Conservation (phyloP, 345 rosid species). For the Acer yangbiense region DNA sequence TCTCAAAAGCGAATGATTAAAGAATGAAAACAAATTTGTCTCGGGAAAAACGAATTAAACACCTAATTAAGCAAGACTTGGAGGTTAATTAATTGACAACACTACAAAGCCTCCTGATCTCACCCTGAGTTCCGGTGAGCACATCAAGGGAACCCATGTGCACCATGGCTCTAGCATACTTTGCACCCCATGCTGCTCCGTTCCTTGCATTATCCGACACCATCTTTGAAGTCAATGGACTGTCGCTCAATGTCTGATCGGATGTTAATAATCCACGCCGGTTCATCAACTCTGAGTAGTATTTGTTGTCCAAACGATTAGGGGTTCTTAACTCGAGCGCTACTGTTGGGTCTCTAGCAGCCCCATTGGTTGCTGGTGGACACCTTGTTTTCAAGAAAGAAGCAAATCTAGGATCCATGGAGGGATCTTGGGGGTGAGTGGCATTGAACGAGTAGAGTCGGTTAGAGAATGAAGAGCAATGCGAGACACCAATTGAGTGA, state of each 20-base stretch:
- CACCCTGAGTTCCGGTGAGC: slow-evolving; percentile 35
- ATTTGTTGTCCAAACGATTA: slow-evolving; percentile 34
- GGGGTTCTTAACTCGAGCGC: slow-evolving; percentile 30
- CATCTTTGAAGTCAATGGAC: slow-evolving; percentile 23
- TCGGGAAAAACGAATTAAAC: background rate
- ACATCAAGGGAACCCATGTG: slow-evolving; percentile 44
- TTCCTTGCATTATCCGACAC: slow-evolving; percentile 34
- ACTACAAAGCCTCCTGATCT: slow-evolving; percentile 42
- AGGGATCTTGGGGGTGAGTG: slow-evolving; percentile 40
- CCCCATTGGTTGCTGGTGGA: slow-evolving; percentile 13
- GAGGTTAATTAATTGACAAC: slow-evolving; percentile 21
- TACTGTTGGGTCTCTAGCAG: slow-evolving; percentile 23
- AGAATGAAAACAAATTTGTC: background rate
- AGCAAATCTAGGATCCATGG: slow-evolving; percentile 31
- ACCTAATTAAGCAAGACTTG: background rate
- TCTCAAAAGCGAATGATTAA: background rate
- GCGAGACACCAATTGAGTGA: slow-evolving; percentile 44
- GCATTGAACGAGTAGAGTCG: slow-evolving; percentile 37
- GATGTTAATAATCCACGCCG: slow-evolving; percentile 41
- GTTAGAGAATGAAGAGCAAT: slow-evolving; percentile 39
- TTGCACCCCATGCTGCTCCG: slow-evolving; percentile 26
- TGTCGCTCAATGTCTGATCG: slow-evolving; percentile 38
- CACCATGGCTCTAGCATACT: slow-evolving; percentile 42
- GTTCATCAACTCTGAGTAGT: slow-evolving; percentile 28
- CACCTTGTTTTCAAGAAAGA: slow-evolving; percentile 38